Evolutionary conservation across 192 early-diverging fungal genomes (phyloP).

Genomic region (Kickxella alabastrina): DNA sequence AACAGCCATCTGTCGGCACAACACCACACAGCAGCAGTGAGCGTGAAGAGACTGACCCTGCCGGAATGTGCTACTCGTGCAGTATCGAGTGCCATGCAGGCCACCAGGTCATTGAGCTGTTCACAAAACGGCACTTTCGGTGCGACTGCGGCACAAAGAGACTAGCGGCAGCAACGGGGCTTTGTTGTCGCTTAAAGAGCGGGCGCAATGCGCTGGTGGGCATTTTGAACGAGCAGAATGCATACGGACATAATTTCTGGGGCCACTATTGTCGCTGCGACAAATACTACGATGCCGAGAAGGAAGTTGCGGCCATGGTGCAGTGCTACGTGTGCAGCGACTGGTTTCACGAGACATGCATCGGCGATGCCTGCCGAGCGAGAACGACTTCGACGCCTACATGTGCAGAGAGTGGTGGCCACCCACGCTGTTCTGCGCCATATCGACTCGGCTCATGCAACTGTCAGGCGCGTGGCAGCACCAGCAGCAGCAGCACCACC

Average conservation of each 20-base stretch:
- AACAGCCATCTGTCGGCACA: not conserved
- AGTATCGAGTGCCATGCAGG: slow-evolving; percentile 72
- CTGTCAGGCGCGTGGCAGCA: not conserved
- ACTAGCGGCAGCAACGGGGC: slow-evolving; percentile 7
- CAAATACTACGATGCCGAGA: slow-evolving; percentile 65
- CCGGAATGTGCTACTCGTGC: slow-evolving; percentile 74
- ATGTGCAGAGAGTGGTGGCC: slow-evolving; percentile 41
- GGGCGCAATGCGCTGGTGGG: slow-evolving; percentile 10
- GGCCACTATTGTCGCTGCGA: slow-evolving; percentile 87
- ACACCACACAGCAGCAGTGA: not conserved
- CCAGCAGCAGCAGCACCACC: not conserved
- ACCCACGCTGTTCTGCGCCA: slow-evolving; percentile 21
- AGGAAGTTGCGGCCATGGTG: slow-evolving; percentile 72
- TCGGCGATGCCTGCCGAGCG: slow-evolving; percentile 53
- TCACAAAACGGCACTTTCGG: slow-evolving; percentile 76
- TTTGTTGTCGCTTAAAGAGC: slow-evolving; percentile 36
- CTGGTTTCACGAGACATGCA: slow-evolving; percentile 75
- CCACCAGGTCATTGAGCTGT: slow-evolving; percentile 82
- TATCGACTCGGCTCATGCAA: slow-evolving; percentile 12
- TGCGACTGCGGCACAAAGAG: slow-evolving; percentile 83
- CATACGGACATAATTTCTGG: slow-evolving; percentile 79
- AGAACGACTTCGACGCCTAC: slow-evolving; percentile 27
- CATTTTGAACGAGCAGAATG: slow-evolving; percentile 62
- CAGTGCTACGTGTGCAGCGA: slow-evolving; percentile 87
- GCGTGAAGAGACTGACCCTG: slow-evolving; percentile 16